Evolutionary conservation across 2,329 filamentous ascomycete genomes (phyloP).

Genomic region (Orbilia javanica): DNA sequence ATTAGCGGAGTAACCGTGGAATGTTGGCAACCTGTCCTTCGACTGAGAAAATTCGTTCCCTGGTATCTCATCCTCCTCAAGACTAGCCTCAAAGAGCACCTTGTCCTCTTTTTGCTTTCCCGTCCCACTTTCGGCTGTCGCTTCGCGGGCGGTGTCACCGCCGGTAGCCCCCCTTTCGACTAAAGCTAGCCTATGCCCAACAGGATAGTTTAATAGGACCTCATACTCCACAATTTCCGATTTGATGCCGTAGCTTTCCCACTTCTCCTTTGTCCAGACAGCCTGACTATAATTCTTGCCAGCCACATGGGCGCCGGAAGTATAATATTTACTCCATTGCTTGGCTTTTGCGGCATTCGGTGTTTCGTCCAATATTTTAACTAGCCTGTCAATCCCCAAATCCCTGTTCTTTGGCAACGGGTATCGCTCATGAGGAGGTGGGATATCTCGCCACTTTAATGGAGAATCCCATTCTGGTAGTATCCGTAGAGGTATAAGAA

Average conservation of each 20-base stretch:
- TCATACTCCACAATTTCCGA: slow-evolving; percentile 77
- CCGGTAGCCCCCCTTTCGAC: slow-evolving; percentile 68
- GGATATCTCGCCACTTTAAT: slow-evolving; percentile 30
- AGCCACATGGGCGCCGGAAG: slow-evolving; percentile 79
- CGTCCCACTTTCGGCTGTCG: slow-evolving; percentile 67
- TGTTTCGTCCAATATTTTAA: slow-evolving; percentile 38
- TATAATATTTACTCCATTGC: slow-evolving; percentile 84
- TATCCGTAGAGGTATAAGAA: slow-evolving; percentile 40
- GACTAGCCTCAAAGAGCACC: slow-evolving; percentile 71
- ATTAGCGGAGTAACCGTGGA: slow-evolving; percentile 90
- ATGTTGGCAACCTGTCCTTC: slow-evolving; percentile 74
- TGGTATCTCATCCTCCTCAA: slow-evolving; percentile 77
- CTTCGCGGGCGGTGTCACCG: slow-evolving; percentile 66
- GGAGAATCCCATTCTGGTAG: slow-evolving; percentile 36
- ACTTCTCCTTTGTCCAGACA: slow-evolving; percentile 79
- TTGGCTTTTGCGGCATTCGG: slow-evolving; percentile 62
- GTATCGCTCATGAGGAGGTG: slow-evolving; percentile 44
- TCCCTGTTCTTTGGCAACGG: slow-evolving; percentile 42
- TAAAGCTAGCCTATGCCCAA: slow-evolving; percentile 77
- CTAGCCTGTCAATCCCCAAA: slow-evolving; percentile 26
- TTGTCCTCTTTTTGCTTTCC: slow-evolving; percentile 80
- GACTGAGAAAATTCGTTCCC: slow-evolving; percentile 60
- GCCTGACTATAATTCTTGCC: slow-evolving; percentile 83
- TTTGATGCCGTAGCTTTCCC: slow-evolving; percentile 78
- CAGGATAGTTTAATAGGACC: slow-evolving; percentile 81